phyloP scores from a whole-genome alignment of 1,139 yeast species.

The Scheffersomyces illinoinensis region DNA sequence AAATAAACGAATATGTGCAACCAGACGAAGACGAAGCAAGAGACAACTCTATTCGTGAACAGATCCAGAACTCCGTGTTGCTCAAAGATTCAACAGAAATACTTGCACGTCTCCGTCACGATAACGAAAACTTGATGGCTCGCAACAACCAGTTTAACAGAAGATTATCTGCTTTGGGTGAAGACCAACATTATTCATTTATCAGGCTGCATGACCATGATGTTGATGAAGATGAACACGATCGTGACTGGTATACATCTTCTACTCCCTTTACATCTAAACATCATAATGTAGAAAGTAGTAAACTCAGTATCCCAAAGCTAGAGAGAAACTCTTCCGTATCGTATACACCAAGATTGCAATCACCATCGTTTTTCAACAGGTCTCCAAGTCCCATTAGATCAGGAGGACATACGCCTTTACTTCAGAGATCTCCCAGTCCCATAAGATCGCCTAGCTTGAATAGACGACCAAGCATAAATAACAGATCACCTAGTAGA shows the following conservation, averaged over 20 bases:
- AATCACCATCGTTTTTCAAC: slow-evolving; percentile 3
- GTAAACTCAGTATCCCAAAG: neutral
- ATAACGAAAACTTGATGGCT: slow-evolving; percentile 13
- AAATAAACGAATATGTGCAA: slow-evolving; percentile 12
- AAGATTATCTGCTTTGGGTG: slow-evolving; percentile 7
- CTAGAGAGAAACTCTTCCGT: neutral
- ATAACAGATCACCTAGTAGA: slow-evolving; percentile 4
- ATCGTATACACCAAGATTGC: neutral
- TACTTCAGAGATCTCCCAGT: slow-evolving; percentile 6
- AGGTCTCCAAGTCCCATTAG: slow-evolving; percentile 15
- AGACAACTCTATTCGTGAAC: slow-evolving; percentile 1
- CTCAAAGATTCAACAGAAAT: slow-evolving; percentile 13
- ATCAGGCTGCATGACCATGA: slow-evolving; percentile 7
- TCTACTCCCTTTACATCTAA: slow-evolving; percentile 24
- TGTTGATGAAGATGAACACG: slow-evolving; percentile 11
- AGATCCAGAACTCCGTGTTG: slow-evolving; percentile 5
- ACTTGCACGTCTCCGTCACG: slow-evolving; percentile 10
- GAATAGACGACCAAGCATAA: neutral
- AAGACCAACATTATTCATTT: slow-evolving; percentile 6
- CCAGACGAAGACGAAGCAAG: neutral
- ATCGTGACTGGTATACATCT: slow-evolving; percentile 19
- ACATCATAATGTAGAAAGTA: neutral
- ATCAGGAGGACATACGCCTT: neutral
- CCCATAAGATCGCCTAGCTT: slow-evolving; percentile 3
- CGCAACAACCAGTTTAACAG: slow-evolving; percentile 13